Conservation (phyloP, 805 yeast species). For the Wickerhamiella galacta region DNA sequence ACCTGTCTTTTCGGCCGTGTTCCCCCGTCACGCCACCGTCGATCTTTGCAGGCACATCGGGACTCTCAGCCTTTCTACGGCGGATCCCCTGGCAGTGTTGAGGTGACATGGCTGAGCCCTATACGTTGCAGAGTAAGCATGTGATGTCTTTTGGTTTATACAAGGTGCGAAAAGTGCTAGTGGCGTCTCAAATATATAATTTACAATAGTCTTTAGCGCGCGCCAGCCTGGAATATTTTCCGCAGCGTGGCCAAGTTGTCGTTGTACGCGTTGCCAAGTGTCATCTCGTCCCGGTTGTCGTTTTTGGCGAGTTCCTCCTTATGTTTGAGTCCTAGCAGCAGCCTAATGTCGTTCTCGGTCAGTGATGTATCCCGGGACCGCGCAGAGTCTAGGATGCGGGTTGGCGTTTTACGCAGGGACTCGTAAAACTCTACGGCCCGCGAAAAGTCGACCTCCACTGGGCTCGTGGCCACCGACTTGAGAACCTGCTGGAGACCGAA, state of each 20-base stretch:
- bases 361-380: slow-evolving; percentile 10
- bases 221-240: background rate
- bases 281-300: slow-evolving; percentile 3
- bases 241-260: slow-evolving; percentile 3
- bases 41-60: too few relatives aligned
- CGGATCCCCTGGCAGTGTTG: too few relatives aligned
- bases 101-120: too few relatives aligned
- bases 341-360: slow-evolving; percentile 9
- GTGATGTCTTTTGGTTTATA: too few relatives aligned
- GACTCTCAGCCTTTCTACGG: too few relatives aligned
- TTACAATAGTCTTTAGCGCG: too few relatives aligned
- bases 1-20: too few relatives aligned
- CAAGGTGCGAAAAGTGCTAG: too few relatives aligned
- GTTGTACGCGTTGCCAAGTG: slow-evolving; percentile 2
- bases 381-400: slow-evolving; percentile 14
- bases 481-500: slow-evolving; percentile 54
- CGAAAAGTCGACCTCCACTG: slow-evolving; percentile 37
- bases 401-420: slow-evolving; percentile 12
- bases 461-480: slow-evolving; percentile 36
- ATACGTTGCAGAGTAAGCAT: too few relatives aligned
- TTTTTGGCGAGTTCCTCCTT: slow-evolving; percentile 8
- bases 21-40: too few relatives aligned
- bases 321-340: slow-evolving; percentile 11
- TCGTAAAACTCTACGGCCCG: slow-evolving; percentile 41
- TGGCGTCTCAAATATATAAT: too few relatives aligned